These are phyloP conservation scores for Mariannaea elegans DNA, from an alignment of 2,329 filamentous ascomycete species.

Conservation along the genomic window DNA sequence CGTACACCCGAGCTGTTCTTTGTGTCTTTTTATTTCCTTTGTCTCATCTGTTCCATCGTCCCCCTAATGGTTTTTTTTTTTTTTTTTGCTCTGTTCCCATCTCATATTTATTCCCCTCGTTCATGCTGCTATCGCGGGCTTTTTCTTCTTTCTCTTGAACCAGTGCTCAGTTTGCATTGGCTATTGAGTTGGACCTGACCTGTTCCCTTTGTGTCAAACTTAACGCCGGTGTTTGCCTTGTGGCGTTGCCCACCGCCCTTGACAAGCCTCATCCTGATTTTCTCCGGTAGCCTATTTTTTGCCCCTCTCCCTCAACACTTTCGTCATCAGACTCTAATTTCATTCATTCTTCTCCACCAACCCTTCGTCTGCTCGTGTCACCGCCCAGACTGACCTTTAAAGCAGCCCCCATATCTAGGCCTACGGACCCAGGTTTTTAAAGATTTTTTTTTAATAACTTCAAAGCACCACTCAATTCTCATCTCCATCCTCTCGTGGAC, in stretches of 20 bases:
- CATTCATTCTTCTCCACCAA: slow-evolving; percentile 13
- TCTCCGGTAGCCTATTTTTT: slow-evolving; percentile 37
- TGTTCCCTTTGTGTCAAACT: slow-evolving; percentile 23
- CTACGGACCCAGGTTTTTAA: slow-evolving; percentile 27
- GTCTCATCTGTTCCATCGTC: no score
- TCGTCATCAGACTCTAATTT: slow-evolving; percentile 26
- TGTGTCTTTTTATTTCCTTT: slow-evolving; percentile 15
- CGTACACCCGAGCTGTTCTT: slow-evolving; percentile 21
- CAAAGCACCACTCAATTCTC: slow-evolving; percentile 11
- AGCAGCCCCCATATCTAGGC: slow-evolving; percentile 30
- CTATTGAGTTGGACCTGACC: slow-evolving; percentile 23
- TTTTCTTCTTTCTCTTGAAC: slow-evolving; percentile 11
- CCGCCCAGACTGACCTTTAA: slow-evolving; percentile 27
- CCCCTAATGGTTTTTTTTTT: no score
- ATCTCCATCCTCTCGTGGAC: slow-evolving; percentile 35
- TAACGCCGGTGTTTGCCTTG: slow-evolving; percentile 36
- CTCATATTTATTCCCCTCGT: no score
- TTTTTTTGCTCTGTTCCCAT: no score
- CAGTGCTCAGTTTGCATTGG: slow-evolving; percentile 10
- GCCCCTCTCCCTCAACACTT: slow-evolving; percentile 33
- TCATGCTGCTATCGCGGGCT: no score
- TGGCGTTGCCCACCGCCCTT: slow-evolving; percentile 38
- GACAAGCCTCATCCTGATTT: slow-evolving; percentile 31
- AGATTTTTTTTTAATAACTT: not conserved
- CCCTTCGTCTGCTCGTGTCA: slow-evolving; percentile 2